Percentiles rank a stretch among this genome's conserved stretches.
Evolutionary conservation across 2,329 filamentous ascomycete genomes (phyloP).

Genomic region (Fusarium buxicola): DNA sequence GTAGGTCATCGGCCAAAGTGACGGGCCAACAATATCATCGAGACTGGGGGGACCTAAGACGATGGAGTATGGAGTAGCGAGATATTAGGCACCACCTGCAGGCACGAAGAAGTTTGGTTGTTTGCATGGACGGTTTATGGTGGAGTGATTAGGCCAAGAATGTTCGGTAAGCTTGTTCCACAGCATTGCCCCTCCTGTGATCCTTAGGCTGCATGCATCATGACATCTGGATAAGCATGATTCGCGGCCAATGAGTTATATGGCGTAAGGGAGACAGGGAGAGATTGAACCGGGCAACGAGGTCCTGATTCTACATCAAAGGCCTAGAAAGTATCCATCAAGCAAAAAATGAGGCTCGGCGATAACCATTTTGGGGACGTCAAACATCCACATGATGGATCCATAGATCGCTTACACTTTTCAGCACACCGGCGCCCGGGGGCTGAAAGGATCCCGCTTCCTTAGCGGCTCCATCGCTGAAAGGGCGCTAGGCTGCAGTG

Average conservation of each 20-base stretch:
- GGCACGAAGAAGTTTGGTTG: not conserved
- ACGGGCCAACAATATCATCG: not conserved
- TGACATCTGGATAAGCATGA: not conserved
- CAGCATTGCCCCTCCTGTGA: conserved; percentile 8
- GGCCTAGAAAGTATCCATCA: not conserved
- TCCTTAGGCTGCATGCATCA: conserved; percentile 2
- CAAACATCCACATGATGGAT: not conserved
- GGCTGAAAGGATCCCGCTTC: not conserved
- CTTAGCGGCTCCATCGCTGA: not conserved
- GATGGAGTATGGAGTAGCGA: not conserved
- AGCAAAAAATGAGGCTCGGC: not conserved
- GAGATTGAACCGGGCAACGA: not conserved
- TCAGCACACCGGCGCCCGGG: not conserved
- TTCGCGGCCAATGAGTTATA: not conserved
- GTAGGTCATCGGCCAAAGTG: conserved; percentile 8
- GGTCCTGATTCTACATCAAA: not conserved
- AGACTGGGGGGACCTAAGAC: not conserved
- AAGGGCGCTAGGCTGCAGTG: conserved; percentile 4
- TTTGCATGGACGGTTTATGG: not conserved
- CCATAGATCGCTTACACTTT: not conserved
- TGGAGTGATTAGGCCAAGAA: not conserved
- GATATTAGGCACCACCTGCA: conserved; percentile 1
- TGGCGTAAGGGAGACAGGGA: too few species aligned
- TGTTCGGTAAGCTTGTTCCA: conserved; percentile 2
- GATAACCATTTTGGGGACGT: not conserved